phyloP scores from a whole-genome alignment of 495 filamentous ascomycete genomes.

The Penicillium desertorum region DNA sequence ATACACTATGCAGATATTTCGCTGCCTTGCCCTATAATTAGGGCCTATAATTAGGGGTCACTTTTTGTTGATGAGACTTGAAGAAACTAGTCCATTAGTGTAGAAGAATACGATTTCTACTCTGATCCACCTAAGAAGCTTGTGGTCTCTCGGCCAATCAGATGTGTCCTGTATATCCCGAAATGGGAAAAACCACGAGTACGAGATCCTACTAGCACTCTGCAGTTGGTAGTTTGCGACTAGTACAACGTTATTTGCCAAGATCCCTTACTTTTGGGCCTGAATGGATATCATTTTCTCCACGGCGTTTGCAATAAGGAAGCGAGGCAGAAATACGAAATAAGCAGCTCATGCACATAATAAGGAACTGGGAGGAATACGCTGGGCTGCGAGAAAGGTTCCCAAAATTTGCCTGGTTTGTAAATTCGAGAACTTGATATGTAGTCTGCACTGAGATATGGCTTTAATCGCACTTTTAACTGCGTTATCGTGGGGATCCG shows the following conservation, averaged over 20 bases:
- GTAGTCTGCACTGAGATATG: neutral
- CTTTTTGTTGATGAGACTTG: neutral
- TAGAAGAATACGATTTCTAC: constrained; percentile 3
- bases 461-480: constrained; percentile 13
- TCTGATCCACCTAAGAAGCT: neutral
- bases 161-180: neutral
- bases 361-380: neutral
- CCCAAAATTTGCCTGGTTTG: neutral
- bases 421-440: neutral
- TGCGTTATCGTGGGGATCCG: constrained; percentile 20
- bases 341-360: neutral
- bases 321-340: constrained; percentile 16
- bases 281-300: neutral
- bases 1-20: neutral
- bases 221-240: neutral
- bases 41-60: too few relatives aligned
- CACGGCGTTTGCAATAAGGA: constrained; percentile 2
- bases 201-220: constrained; percentile 2
- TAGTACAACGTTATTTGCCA: neutral
- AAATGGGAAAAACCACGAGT: neutral
- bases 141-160: constrained; percentile 2
- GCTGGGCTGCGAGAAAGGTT: neutral
- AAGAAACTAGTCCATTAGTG: neutral
- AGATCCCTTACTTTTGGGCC: neutral
- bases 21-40: neutral